phyloP scores from a whole-genome alignment of 495 filamentous ascomycete genomes.

The Friedmanniomyces simplex region DNA sequence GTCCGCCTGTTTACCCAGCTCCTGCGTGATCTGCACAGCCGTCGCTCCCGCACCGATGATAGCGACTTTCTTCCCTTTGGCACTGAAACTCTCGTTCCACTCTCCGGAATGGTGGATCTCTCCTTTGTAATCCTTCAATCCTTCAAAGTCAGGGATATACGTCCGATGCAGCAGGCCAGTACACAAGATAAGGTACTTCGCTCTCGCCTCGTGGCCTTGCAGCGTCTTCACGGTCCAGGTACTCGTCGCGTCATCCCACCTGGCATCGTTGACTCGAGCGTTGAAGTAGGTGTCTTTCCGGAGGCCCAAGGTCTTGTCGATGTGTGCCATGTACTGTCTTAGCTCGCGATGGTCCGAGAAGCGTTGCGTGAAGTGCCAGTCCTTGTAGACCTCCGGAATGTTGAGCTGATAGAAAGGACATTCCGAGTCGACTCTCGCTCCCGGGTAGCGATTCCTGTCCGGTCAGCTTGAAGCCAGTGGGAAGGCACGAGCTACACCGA shows the following conservation, averaged over 20 bases:
- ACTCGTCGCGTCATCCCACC: constrained; percentile 8
- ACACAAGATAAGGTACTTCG: constrained; percentile 18
- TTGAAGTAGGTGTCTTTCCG: constrained; percentile 25
- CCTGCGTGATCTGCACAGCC: constrained; percentile 20
- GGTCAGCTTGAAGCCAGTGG: not conserved
- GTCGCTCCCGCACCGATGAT: constrained; percentile 21
- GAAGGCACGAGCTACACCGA: not conserved
- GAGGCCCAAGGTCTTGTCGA: constrained; percentile 25
- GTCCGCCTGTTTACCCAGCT: constrained; percentile 13
- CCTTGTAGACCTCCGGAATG: constrained; percentile 6
- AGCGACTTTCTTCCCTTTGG: constrained; percentile 15
- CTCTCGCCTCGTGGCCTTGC: constrained; percentile 6
- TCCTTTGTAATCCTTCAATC: constrained; percentile 31
- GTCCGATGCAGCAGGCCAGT: constrained; percentile 23
- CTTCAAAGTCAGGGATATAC: constrained; percentile 26
- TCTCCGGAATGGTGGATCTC: constrained; percentile 42
- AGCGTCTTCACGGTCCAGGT: constrained; percentile 21
- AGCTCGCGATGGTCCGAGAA: constrained; percentile 6
- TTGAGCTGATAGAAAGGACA: constrained; percentile 11
- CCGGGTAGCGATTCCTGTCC: constrained; percentile 7
- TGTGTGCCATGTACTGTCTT: constrained; percentile 26
- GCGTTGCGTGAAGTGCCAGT: constrained; percentile 6
- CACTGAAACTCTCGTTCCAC: constrained; percentile 31
- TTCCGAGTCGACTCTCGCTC: constrained; percentile 9
- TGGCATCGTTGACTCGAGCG: constrained; percentile 17